Conservation (phyloP, 768 basidiomycete species). For the Favolaschia claudopus region DNA sequence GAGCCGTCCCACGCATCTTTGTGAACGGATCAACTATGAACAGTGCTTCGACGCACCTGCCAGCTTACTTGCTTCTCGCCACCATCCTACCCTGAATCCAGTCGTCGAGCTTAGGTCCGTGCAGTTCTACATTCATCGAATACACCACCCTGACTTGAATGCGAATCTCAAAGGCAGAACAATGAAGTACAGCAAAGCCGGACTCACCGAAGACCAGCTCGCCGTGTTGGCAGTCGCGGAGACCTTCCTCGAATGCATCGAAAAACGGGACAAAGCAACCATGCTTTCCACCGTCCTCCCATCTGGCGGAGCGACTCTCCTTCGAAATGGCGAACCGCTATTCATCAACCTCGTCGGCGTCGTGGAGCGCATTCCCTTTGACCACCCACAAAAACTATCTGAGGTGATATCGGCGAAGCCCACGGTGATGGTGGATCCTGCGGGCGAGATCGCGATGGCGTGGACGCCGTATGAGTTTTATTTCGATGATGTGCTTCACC, state of each 20-base stretch:
- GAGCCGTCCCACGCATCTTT: too few species aligned
- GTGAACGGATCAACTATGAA: too few species aligned
- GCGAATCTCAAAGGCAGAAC: too few species aligned
- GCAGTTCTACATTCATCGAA: too few species aligned
- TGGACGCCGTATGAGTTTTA: slow-evolving; percentile 29
- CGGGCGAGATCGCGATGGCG: slow-evolving; percentile 24
- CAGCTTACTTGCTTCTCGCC: too few species aligned
- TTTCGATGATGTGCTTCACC: slow-evolving; percentile 15
- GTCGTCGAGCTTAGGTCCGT: too few species aligned
- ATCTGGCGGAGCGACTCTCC: slow-evolving; percentile 19
- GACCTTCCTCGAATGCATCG: slow-evolving; percentile 19
- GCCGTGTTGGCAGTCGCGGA: slow-evolving; percentile 20
- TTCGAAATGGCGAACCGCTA: slow-evolving; percentile 23
- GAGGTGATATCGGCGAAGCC: slow-evolving; percentile 16
- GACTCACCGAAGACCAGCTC: slow-evolving; percentile 14
- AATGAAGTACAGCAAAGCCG: slow-evolving; percentile 15
- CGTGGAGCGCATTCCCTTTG: slow-evolving; percentile 25
- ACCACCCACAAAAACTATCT: slow-evolving; percentile 13
- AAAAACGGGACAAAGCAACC: slow-evolving; percentile 7
- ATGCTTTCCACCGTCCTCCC: slow-evolving; percentile 24
- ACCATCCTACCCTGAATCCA: too few species aligned
- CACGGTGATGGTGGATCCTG: slow-evolving; percentile 11
- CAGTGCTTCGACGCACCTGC: too few species aligned
- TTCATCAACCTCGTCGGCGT: slow-evolving; percentile 18
- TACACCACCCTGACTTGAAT: too few species aligned